Conservation (phyloP, 345 rosid species). For the Diplotaxis tenuifolia region DNA sequence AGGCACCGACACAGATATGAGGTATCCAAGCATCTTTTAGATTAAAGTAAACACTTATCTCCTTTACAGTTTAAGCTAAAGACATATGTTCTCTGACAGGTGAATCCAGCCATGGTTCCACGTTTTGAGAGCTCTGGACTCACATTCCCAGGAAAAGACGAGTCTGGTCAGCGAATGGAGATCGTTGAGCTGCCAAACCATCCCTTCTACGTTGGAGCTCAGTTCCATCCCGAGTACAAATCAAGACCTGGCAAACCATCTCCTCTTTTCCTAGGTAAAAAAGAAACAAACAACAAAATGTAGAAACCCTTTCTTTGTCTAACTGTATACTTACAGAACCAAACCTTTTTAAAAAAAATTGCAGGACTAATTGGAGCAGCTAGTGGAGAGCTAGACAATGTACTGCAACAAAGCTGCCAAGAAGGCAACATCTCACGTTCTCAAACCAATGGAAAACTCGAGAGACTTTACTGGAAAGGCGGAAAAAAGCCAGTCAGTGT, state of each 20-base stretch:
- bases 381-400: constrained; percentile 55
- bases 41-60: neutral
- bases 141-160: constrained; percentile 85
- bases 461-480: constrained; percentile 48
- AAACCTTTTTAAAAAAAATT: constrained; percentile 2
- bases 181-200: constrained; percentile 64
- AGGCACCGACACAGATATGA: constrained; percentile 97
- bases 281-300: neutral
- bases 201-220: constrained; percentile 77
- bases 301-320: neutral
- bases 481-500: constrained; percentile 47
- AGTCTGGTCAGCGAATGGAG: constrained; percentile 88
- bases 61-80: neutral
- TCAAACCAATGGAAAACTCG: constrained; percentile 39
- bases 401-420: constrained; percentile 43
- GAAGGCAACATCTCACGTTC: constrained; percentile 42
- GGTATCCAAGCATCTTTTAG: constrained; percentile 41
- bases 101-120: constrained; percentile 79
- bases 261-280: constrained; percentile 77
- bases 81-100: constrained; percentile 44
- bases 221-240: constrained; percentile 96
- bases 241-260: constrained; percentile 96
- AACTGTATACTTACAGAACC: neutral
- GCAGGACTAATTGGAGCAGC: constrained; percentile 90
- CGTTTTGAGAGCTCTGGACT: constrained; percentile 76